Percentiles rank a stretch among this genome's conserved stretches.
Evolutionary conservation across 2,329 filamentous ascomycete genomes (phyloP).

Genomic region (Trichoderma sp.): DNA sequence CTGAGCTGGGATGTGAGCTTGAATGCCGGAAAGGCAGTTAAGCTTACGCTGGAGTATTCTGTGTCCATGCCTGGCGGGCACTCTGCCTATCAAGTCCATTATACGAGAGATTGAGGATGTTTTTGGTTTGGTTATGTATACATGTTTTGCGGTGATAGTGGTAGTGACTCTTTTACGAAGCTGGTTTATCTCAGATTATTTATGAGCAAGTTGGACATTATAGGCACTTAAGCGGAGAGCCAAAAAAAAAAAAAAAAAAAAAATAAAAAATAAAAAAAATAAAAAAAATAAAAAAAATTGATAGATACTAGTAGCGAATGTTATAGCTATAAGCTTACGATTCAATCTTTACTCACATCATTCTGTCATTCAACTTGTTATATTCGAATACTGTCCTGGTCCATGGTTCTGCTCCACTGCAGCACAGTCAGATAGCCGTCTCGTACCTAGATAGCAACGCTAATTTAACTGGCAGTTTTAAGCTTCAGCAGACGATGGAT

Average conservation of each 20-base stretch:
- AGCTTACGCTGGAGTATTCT: constrained; percentile 63
- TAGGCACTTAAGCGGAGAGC: not conserved
- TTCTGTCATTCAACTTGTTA: no score
- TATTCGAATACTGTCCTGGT: no score
- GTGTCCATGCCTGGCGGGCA: constrained; percentile 58
- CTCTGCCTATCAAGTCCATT: constrained; percentile 31
- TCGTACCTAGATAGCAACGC: not conserved
- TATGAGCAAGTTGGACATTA: not conserved
- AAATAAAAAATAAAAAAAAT: no score
- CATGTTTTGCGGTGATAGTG: not conserved
- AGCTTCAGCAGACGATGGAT: no score
- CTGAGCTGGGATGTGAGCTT: constrained; percentile 60
- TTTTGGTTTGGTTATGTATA: not conserved
- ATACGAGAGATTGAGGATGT: not conserved
- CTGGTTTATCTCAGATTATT: not conserved
- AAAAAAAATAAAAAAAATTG: no score
- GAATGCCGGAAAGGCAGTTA: constrained; percentile 58
- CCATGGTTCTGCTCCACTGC: no score
- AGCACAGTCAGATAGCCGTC: no score
- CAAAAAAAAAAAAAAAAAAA: no score
- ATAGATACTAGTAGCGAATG: no score
- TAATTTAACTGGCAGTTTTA: no score
- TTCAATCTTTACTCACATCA: no score
- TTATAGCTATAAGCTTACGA: no score
- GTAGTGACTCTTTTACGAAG: not conserved